These are phyloP conservation scores for Trebouxia gelatinosa DNA, from an alignment of 163 green algal species.

Conservation along the genomic window DNA sequence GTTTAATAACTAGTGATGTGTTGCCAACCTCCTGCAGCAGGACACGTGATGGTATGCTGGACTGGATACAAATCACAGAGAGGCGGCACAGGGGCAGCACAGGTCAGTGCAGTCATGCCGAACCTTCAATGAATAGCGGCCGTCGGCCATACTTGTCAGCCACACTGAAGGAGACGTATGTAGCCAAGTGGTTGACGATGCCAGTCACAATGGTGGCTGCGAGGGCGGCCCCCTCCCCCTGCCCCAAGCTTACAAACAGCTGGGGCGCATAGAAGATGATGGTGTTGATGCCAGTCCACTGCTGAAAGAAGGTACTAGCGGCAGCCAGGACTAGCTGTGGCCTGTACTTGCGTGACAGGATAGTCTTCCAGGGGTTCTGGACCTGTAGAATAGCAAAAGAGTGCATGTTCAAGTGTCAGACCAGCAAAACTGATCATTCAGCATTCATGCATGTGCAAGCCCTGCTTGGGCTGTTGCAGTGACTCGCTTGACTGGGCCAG, in stretches of 20 bases:
- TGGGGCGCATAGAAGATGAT: constrained; percentile 75
- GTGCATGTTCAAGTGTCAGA: background rate
- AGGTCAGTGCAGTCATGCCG: no score
- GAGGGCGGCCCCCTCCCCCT: constrained; percentile 48
- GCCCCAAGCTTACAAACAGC: constrained; percentile 68
- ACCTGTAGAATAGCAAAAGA: constrained; percentile 12
- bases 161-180: constrained; percentile 63
- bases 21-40: background rate
- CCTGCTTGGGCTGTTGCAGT: no score
- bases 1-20: no score
- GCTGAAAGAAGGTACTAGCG: constrained; percentile 60
- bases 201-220: constrained; percentile 74
- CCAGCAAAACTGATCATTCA: no score
- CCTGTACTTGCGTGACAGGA: constrained; percentile 40
- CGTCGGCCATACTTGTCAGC: constrained; percentile 64
- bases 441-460: no score
- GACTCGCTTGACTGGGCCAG: no score
- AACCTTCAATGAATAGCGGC: constrained; percentile 68
- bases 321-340: constrained; percentile 59
- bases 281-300: constrained; percentile 68
- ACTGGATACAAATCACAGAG: no score
- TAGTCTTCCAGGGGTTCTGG: constrained; percentile 39
- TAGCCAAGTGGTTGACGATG: constrained; percentile 70
- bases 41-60: no score
- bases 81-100: no score